These are phyloP conservation scores for Piromyces sp. DNA, from an alignment of 192 early-diverging fungal genomes.

Conservation along the genomic window DNA sequence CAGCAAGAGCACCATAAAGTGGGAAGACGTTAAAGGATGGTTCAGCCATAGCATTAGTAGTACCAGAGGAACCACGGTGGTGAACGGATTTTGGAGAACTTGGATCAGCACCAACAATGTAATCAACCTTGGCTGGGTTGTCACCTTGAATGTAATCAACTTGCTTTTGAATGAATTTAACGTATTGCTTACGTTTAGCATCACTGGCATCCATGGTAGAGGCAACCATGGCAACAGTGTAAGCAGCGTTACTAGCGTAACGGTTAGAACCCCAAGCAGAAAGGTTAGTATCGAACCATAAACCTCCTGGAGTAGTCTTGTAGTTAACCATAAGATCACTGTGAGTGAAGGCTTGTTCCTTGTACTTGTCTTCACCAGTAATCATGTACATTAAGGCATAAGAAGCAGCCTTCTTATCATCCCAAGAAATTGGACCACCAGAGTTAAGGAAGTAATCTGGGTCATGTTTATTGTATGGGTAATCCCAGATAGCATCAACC, in stretches of 20 bases:
- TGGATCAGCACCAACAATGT: conserved; percentile 34
- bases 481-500: conserved; percentile 14
- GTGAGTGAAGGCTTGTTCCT: background rate
- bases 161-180: conserved; percentile 9
- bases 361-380: conserved; percentile 7
- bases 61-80: conserved; percentile 33
- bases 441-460: conserved; percentile 27
- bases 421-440: conserved; percentile 9
- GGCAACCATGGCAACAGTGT: conserved; percentile 1
- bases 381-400: conserved; percentile 17
- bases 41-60: conserved; percentile 13
- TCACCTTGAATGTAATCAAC: conserved; percentile 31
- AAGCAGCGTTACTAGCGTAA: background rate
- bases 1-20: conserved; percentile 35
- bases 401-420: conserved; percentile 16
- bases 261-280: background rate
- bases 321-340: conserved; percentile 2
- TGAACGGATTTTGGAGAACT: conserved; percentile 42
- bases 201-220: background rate
- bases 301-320: background rate
- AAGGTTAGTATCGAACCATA: background rate
- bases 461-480: conserved; percentile 20
- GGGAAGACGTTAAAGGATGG: conserved; percentile 9
- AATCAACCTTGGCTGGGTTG: conserved; percentile 30
- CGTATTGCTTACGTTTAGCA: background rate